These are phyloP conservation scores for Scutellaria baicalensis DNA, from an alignment of 257 asterid genomes.

Conservation along the genomic window DNA sequence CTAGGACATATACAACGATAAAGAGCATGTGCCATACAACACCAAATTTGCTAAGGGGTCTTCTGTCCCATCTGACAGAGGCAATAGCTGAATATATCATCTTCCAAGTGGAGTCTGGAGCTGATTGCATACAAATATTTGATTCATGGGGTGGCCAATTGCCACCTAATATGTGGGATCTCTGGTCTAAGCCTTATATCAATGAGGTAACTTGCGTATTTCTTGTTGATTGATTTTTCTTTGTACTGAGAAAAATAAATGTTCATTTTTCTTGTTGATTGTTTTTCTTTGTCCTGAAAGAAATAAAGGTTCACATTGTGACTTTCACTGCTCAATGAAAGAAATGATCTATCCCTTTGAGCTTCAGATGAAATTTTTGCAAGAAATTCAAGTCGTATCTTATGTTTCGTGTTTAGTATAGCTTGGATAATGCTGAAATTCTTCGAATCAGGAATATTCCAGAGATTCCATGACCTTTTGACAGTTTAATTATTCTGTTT, in stretches of 20 bases:
- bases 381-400: not conserved
- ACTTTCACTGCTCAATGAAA: not conserved
- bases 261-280: not conserved
- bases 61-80: slow-evolving; percentile 75
- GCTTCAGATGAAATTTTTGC: not conserved
- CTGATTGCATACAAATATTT: slow-evolving; percentile 89
- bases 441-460: not conserved
- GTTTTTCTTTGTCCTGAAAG: not conserved
- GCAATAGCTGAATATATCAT: slow-evolving; percentile 52
- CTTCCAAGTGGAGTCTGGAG: slow-evolving; percentile 91
- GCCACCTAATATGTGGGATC: slow-evolving; percentile 76
- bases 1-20: slow-evolving; percentile 73
- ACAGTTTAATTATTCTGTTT: not conserved
- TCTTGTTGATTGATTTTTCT: not conserved
- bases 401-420: not conserved
- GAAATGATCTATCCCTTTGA: not conserved
- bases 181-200: slow-evolving; percentile 91
- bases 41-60: slow-evolving; percentile 46
- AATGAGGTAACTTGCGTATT: slow-evolving; percentile 50
- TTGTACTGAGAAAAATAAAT: not conserved
- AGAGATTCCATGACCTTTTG: not conserved
- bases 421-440: not conserved
- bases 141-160: slow-evolving; percentile 94
- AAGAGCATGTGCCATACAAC: slow-evolving; percentile 89
- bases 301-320: not conserved